Base-by-base conservation (phyloP, 2,329 filamentous ascomycete genomes). In the Fonsecaea pugnacius region DNA sequence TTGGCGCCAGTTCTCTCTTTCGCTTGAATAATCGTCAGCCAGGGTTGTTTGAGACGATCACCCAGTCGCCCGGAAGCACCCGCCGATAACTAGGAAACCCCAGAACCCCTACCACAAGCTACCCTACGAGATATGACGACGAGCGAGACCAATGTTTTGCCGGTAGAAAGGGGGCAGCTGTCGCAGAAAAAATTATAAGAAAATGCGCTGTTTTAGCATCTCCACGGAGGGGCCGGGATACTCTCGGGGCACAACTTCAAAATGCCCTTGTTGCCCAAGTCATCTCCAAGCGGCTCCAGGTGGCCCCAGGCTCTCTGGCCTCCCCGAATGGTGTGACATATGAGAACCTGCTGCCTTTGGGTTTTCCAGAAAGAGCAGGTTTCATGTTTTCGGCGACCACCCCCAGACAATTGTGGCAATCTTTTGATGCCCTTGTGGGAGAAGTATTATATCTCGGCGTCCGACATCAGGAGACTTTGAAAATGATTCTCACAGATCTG, bases 151-250 rank as follows among this genome's bases (percentile, higher is more conserved):
- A 48, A 48, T 21, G 43, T 48, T 48, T 48, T 48, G 10, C 43
- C 43, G 21, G 18, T n/a, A 5, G 21, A 46, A 24, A 16, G 43
- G 43, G 38, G 38, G 12, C 43, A 48, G 18, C 12, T 16, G 4
- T 27, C 9, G 16, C n/a, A 40, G n/a, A 40, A 40, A 40, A 40
- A 40, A 40, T 3, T 18, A 16, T 16, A 14, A 48, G 43, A 48
- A 48, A 48, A 48, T 48, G 43, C 43, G 43, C 43, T 48, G 43
- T 48, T 48, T 48, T 48, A 48, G 43, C 18, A 48, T 48, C 43
- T 24, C 43, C 43, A 48, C 43, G 43, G 43, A 48, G 10, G 43
- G 12, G 21, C 10, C 43, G 43, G 43, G 43, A 24, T 48, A 48
- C 43, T 4, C 18, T 48, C 43, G 43, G 43, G 43, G 4, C 21